A percentile compares a stretch with the other conserved stretches of the same genome.
phyloP scores from a whole-genome alignment of 257 asterid species.

The Anisodus acutangulus region DNA sequence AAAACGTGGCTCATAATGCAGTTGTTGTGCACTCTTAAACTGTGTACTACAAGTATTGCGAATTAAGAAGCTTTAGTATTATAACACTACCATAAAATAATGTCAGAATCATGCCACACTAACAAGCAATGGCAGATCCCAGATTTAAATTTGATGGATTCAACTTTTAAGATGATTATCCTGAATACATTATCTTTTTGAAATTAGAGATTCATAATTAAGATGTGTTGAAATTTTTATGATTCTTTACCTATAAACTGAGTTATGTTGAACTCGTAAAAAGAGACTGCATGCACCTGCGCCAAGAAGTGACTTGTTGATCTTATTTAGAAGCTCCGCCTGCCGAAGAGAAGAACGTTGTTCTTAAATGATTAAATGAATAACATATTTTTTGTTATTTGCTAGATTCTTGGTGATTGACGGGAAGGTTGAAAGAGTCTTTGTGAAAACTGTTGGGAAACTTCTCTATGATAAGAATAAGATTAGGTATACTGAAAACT shows the following conservation, averaged over 20 bases:
- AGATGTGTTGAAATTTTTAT: background rate
- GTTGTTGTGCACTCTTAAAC: slow-evolving; percentile 1
- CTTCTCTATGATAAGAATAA: background rate
- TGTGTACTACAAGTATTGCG: background rate
- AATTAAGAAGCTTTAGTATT: background rate
- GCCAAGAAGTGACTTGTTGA: no score
- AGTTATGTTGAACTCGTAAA: background rate
- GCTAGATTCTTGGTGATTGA: background rate
- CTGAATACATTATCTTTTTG: background rate
- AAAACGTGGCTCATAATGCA: slow-evolving; percentile 1
- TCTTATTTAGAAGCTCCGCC: background rate
- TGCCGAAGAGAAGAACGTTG: no score
- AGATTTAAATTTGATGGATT: background rate
- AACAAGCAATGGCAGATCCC: background rate
- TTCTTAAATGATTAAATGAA: background rate
- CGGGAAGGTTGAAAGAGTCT: background rate
- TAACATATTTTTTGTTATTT: background rate
- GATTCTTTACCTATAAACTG: background rate
- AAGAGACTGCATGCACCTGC: background rate
- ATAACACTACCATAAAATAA: background rate
- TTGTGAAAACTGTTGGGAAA: background rate
- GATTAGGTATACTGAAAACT: background rate
- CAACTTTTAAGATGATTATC: background rate
- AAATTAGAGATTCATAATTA: background rate
- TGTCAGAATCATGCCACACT: background rate